Evolutionary conservation across 2,329 filamentous ascomycete genomes (phyloP).

Genomic region (Davidsoniella neocaledoniae): DNA sequence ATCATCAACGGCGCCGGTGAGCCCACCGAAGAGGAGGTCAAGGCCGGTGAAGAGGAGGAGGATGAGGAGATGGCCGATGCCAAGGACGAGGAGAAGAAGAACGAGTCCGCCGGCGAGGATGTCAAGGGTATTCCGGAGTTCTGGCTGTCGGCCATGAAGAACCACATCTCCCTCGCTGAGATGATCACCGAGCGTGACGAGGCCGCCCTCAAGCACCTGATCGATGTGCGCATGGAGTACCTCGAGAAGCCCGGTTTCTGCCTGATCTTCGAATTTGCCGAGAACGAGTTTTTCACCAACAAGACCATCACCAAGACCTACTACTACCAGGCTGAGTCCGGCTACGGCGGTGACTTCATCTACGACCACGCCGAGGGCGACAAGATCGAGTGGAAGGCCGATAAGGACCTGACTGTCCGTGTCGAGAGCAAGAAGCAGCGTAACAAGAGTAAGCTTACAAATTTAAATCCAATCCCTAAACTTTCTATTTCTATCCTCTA

Average conservation of each 20-base stretch:
- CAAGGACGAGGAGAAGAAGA: conserved; percentile 39
- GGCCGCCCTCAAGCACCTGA: conserved; percentile 73
- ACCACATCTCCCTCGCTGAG: conserved; percentile 89
- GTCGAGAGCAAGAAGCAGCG: conserved; percentile 99
- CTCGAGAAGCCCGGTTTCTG: conserved; percentile 96
- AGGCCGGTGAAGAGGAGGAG: conserved; percentile 67
- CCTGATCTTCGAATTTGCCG: conserved; percentile 88
- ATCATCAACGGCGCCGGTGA: conserved; percentile 81
- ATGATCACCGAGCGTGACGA: conserved; percentile 98
- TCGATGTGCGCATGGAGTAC: conserved; percentile 97
- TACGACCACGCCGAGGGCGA: conserved; percentile 98
- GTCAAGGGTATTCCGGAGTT: conserved; percentile 88
- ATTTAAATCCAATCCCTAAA: neutral
- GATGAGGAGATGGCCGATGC: conserved; percentile 45
- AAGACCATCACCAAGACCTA: conserved; percentile 97
- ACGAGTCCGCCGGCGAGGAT: conserved; percentile 29
- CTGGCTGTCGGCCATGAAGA: conserved; percentile 99
- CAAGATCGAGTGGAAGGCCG: conserved; percentile 91
- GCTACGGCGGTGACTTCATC: conserved; percentile 97
- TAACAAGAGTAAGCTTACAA: conserved; percentile 73
- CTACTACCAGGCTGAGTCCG: conserved; percentile 96
- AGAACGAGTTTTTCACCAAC: conserved; percentile 96
- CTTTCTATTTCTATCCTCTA: neutral
- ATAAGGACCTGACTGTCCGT: conserved; percentile 83
- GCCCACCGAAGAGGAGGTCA: conserved; percentile 73